Conservation (phyloP, 1,284 basidiomycete species). For the Hypsizygus ulmarius region DNA sequence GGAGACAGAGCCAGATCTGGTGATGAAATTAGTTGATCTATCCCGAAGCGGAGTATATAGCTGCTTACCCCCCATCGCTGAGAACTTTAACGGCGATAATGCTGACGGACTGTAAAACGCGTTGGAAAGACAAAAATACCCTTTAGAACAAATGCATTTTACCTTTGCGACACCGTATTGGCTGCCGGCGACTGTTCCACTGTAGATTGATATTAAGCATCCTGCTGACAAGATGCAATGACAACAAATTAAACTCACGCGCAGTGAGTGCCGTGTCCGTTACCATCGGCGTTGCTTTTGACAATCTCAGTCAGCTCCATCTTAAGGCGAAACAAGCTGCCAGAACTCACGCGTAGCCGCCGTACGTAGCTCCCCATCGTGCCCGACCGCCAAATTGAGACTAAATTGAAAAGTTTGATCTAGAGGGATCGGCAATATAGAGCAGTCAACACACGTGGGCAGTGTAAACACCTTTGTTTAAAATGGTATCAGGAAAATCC, state of each 20-base stretch:
- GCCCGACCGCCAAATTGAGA: conserved; percentile 71
- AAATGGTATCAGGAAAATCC: conserved; percentile 5
- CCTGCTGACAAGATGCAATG: neutral
- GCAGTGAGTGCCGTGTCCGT: conserved; percentile 37
- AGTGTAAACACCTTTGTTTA: conserved; percentile 8
- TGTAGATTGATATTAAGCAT: neutral
- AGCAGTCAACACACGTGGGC: conserved; percentile 4
- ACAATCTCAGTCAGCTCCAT: neutral
- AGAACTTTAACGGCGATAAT: conserved; percentile 11
- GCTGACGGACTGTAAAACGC: neutral
- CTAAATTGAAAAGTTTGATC: conserved; percentile 18
- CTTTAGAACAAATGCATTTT: neutral
- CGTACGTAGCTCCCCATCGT: conserved; percentile 58
- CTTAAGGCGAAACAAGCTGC: neutral
- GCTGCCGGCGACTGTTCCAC: conserved; percentile 8
- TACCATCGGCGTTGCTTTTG: conserved; percentile 53
- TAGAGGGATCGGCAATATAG: neutral
- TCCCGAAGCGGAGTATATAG: neutral
- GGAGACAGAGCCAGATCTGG: conserved; percentile 22
- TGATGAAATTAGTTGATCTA: neutral
- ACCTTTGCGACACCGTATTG: conserved; percentile 11
- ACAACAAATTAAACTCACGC: conserved; percentile 2
- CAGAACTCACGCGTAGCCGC: conserved; percentile 19
- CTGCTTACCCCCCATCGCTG: conserved; percentile 7
- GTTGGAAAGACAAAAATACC: neutral